Base-by-base conservation (phyloP, 768 basidiomycete species). In the Trametopsis cervina region DNA sequence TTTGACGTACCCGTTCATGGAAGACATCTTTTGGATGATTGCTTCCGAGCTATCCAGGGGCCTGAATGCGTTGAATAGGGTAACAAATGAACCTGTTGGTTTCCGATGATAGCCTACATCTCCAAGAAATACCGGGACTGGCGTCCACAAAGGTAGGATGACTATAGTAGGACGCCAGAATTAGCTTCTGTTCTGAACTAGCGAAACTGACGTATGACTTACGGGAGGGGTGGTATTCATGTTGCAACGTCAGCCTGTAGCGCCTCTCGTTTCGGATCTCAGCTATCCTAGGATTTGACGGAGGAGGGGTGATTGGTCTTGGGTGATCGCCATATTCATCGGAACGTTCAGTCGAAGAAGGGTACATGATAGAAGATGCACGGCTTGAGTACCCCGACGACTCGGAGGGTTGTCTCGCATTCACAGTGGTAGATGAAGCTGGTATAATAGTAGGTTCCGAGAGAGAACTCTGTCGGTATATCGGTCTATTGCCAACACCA, bases 41-140 rank as follows among this genome's bases (percentile, higher is more conserved):
- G 70, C 73, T 20, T 72, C 67, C 1, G 65, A 59, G 5, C 77
- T 69, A 51, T 72, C 72, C 33, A 65, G 62, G 4, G 79, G 82
- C 44, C 74, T 66, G 60, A 79, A 73, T 1, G 83, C 76, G 61
- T 89, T 85, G 65, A 89, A 80, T 5, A 90, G 68, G 6, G 79
- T 81, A 49, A 86, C 65, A 54, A 92, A 92, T 39, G 67, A 64
- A 2, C 88, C 89, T n/a, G 65, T 63, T 0, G 81, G 76, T 55
- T 82, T 85, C 26, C 69, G 71, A 21, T 89, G 65, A 60, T 85
- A 92, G 2, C 89, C 89, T 7, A 91, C 81, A 2, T 81, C 79
- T 5, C 89, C 89, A 2, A 89, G 64, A 11, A 71, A 61, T 0
- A 90, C 75, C 4, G 57, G 70, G 3, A 74, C 66, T 1, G 89